Percentiles rank a stretch among this genome's conserved stretches.
Conservation (phyloP, 495 filamentous ascomycete genomes). For the Podospora pseudocomata region DNA sequence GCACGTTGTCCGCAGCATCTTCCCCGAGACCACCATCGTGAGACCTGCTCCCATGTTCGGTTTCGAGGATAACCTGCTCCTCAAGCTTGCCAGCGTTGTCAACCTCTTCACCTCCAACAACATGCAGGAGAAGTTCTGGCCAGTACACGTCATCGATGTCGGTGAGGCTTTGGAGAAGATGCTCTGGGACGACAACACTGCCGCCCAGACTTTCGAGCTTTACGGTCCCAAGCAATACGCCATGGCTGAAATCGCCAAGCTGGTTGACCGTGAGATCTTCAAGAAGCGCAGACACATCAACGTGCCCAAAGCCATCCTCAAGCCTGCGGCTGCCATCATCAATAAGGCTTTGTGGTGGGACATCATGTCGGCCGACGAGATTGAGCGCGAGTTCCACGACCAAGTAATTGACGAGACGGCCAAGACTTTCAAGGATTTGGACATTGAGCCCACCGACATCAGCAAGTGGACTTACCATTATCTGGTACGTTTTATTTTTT, state of each 20-base stretch:
- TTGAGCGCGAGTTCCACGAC: conserved; percentile 92
- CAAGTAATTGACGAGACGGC: conserved; percentile 86
- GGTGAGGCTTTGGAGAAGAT: conserved; percentile 83
- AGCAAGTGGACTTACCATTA: conserved; percentile 84
- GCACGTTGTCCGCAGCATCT: conserved; percentile 79
- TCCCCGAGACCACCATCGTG: conserved; percentile 97
- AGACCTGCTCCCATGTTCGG: conserved; percentile 91
- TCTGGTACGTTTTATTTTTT: conserved; percentile 57
- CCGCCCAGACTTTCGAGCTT: conserved; percentile 87
- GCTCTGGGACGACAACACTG: conserved; percentile 83
- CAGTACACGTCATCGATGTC: conserved; percentile 89
- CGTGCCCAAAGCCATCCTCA: conserved; percentile 72
- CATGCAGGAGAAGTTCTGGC: conserved; percentile 87
- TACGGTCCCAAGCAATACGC: conserved; percentile 93
- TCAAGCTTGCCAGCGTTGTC: conserved; percentile 70
- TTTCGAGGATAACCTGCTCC: conserved; percentile 87
- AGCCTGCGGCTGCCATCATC: conserved; percentile 64
- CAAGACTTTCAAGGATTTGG: conserved; percentile 94
- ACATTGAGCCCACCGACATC: conserved; percentile 80
- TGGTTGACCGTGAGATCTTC: conserved; percentile 89
- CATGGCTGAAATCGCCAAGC: conserved; percentile 74
- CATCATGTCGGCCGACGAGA: conserved; percentile 73
- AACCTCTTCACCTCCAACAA: conserved; percentile 88
- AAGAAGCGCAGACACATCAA: conserved; percentile 90
- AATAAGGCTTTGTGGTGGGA: conserved; percentile 88